A percentile compares a stretch with the other conserved stretches of the same genome.
phyloP scores from a whole-genome alignment of 352 stramenopile species.

The Phytophthora cryptogea region DNA sequence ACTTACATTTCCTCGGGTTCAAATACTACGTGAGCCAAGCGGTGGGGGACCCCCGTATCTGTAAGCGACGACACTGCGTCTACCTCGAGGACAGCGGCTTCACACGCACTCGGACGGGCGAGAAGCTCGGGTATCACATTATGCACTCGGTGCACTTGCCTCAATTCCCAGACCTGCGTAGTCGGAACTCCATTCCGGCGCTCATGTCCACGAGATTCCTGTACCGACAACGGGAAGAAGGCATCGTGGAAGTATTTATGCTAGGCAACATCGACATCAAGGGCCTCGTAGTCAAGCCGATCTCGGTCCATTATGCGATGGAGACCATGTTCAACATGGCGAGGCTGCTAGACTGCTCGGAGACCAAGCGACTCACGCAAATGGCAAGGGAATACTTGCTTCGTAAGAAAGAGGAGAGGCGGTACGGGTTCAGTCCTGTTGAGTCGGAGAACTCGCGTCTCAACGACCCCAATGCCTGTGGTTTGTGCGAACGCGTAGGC shows the following conservation, averaged over 20 bases:
- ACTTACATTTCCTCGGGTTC: conserved; percentile 55
- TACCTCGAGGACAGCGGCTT: conserved; percentile 52
- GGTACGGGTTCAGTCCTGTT: conserved; percentile 2
- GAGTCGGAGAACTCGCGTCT: conserved; percentile 8
- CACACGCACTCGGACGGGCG: conserved; percentile 39
- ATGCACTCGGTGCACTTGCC: conserved; percentile 46
- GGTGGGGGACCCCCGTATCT: conserved; percentile 25
- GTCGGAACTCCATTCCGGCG: conserved; percentile 31
- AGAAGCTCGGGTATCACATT: conserved; percentile 50
- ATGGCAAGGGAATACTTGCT: conserved; percentile 40
- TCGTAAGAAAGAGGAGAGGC: conserved; percentile 17
- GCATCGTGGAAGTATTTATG: conserved; percentile 42
- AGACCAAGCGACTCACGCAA: conserved; percentile 51
- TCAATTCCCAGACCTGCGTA: conserved; percentile 41
- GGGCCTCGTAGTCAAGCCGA: conserved; percentile 30
- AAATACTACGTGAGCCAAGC: conserved; percentile 53
- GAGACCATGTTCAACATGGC: conserved; percentile 40
- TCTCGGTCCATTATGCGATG: conserved; percentile 20
- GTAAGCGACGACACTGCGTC: conserved; percentile 41
- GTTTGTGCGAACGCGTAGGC: conserved; percentile 24
- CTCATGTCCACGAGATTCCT: conserved; percentile 41
- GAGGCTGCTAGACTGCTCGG: conserved; percentile 41
- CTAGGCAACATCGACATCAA: conserved; percentile 38
- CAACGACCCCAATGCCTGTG: conserved; percentile 14
- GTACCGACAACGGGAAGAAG: conserved; percentile 45